Conservation (phyloP, 2,329 filamentous ascomycete genomes). For the Blastomyces gilchristii region DNA sequence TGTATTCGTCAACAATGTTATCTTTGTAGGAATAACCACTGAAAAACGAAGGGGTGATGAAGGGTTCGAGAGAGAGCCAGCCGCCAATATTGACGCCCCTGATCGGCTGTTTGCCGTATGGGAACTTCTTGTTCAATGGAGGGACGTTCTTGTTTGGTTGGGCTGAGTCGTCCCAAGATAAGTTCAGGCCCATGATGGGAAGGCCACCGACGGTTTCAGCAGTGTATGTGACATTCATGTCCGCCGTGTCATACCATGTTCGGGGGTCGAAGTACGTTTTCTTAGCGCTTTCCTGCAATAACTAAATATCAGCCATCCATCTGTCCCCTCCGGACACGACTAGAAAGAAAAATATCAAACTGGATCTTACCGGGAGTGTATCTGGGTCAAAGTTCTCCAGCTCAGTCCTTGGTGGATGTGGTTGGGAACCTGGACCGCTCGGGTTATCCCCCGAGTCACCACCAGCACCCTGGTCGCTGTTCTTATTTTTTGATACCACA, state of each 20-base stretch:
- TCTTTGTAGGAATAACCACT: conserved; percentile 49
- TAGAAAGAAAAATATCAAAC: not conserved
- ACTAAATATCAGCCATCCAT: conserved; percentile 12
- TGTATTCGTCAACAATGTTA: conserved; percentile 80
- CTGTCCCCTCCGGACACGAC: not conserved
- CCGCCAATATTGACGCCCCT: conserved; percentile 88
- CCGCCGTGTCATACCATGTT: conserved; percentile 77
- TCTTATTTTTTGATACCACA: conserved; percentile 52
- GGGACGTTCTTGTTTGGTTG: conserved; percentile 71
- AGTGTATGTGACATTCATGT: conserved; percentile 94
- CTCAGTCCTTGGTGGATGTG: conserved; percentile 33
- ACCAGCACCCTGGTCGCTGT: conserved; percentile 19
- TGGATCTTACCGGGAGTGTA: conserved; percentile 45
- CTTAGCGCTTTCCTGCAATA: conserved; percentile 45
- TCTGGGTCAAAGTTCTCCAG: conserved; percentile 45
- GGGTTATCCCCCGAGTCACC: conserved; percentile 18
- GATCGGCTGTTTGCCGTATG: conserved; percentile 68
- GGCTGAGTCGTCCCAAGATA: conserved; percentile 73
- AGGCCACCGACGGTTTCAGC: conserved; percentile 71
- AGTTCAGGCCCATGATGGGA: conserved; percentile 81
- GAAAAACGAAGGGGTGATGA: conserved; percentile 91
- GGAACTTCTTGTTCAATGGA: conserved; percentile 63
- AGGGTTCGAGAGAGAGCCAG: conserved; percentile 89
- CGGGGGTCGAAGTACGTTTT: conserved; percentile 79
- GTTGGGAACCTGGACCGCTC: conserved; percentile 20